phyloP scores from a whole-genome alignment of 495 filamentous ascomycete species.

The Collariella sp. region DNA sequence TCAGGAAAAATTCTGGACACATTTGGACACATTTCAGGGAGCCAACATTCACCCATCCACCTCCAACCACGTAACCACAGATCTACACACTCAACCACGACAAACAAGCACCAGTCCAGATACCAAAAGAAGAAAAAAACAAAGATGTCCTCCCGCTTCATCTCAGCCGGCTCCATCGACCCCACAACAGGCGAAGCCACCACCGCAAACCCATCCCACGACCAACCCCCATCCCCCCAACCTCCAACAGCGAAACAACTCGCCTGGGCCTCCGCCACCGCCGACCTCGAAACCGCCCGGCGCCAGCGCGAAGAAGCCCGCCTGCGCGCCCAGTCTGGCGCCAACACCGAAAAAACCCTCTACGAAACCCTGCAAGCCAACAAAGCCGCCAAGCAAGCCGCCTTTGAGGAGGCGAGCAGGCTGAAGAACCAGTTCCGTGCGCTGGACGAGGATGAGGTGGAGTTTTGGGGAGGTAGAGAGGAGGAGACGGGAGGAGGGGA shows the following conservation, averaged over 20 bases:
- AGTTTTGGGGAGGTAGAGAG: constrained; percentile 76
- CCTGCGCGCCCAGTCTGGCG: constrained; percentile 23
- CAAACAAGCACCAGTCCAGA: too few relatives aligned
- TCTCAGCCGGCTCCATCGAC: constrained; percentile 73
- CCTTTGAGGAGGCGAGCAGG: constrained; percentile 81
- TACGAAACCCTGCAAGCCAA: constrained; percentile 87
- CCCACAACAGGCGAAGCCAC: constrained; percentile 35
- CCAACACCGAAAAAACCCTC: constrained; percentile 58
- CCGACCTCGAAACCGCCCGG: constrained; percentile 56
- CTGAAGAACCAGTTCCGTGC: constrained; percentile 91
- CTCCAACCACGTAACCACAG: too few relatives aligned
- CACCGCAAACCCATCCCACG: background rate
- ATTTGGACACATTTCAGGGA: too few relatives aligned
- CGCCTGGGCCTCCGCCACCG: constrained; percentile 65
- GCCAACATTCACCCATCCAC: background rate
- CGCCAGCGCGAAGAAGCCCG: constrained; percentile 34
- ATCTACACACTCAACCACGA: too few relatives aligned
- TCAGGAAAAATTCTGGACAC: too few relatives aligned
- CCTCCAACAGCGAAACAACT: constrained; percentile 11
- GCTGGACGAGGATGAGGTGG: constrained; percentile 88
- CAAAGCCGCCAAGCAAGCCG: constrained; percentile 95
- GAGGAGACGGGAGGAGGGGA: constrained; percentile 51
- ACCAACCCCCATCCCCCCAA: background rate
- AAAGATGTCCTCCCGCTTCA: constrained; percentile 73
- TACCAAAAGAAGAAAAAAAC: background rate